phyloP scores from a whole-genome alignment of 2,329 filamentous ascomycete genomes.

The Colletotrichum theobromicola region DNA sequence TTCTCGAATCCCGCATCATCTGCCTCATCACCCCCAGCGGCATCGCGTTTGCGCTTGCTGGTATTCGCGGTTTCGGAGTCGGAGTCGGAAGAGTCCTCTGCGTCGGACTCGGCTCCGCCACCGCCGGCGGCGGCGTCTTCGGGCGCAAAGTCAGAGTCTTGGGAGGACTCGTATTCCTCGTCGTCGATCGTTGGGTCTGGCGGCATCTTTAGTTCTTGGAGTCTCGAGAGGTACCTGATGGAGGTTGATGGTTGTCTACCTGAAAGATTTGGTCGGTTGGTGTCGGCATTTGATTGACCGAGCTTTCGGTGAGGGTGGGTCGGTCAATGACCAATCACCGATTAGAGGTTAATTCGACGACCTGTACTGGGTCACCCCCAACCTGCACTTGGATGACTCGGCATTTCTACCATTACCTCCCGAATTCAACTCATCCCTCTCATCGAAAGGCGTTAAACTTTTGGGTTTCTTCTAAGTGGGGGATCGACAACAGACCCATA shows the following conservation, averaged over 20 bases:
- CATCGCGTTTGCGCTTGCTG: constrained; percentile 38
- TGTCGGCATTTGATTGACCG: constrained; percentile 13
- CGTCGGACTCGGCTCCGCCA: constrained; percentile 51
- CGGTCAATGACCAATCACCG: constrained; percentile 2
- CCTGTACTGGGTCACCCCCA: neutral
- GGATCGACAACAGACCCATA: neutral
- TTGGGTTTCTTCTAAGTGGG: neutral
- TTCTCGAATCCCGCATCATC: constrained; percentile 64
- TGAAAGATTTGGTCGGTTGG: neutral
- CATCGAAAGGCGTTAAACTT: neutral
- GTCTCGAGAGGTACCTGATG: neutral
- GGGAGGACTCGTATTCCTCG: constrained; percentile 68
- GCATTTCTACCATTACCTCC: neutral
- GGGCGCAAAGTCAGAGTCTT: constrained; percentile 77
- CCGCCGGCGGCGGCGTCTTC: constrained; percentile 51
- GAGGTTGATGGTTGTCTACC: neutral
- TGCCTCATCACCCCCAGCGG: constrained; percentile 29
- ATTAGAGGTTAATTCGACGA: neutral
- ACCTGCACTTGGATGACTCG: neutral
- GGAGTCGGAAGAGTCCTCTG: constrained; percentile 53
- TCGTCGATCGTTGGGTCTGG: constrained; percentile 46
- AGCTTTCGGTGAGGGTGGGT: neutral
- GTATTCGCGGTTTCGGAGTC: constrained; percentile 29
- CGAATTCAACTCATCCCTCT: neutral
- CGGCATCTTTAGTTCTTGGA: constrained; percentile 41